phyloP scores from a whole-genome alignment of 192 early-diverging fungal species.

The Entrophospora sp. region DNA sequence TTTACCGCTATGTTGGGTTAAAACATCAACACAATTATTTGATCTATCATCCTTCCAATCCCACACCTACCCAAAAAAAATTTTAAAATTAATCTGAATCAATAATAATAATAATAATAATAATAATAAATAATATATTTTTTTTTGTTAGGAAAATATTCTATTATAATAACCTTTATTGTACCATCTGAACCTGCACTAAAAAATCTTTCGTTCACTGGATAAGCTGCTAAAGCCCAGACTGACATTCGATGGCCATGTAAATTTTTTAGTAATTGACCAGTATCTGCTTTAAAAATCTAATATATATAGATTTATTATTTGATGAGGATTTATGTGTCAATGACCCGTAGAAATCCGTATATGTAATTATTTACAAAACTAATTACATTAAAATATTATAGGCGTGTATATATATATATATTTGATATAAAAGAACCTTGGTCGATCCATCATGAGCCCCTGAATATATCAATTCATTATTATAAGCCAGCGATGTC shows the following conservation, averaged over 20 bases:
- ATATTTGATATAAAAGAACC: too few species aligned
- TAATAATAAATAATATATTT: too few species aligned
- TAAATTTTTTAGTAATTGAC: constrained; percentile 30
- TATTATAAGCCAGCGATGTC: constrained; percentile 40
- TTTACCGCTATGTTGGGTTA: constrained; percentile 41
- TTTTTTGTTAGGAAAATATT: neutral
- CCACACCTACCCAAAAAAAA: too few species aligned
- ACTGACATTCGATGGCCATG: constrained; percentile 45
- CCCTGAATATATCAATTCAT: constrained; percentile 44
- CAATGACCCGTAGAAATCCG: too few species aligned
- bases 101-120: too few species aligned
- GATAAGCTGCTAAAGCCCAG: constrained; percentile 46
- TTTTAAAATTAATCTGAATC: too few species aligned
- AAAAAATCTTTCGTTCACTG: constrained; percentile 32
- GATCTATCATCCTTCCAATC: constrained; percentile 25
- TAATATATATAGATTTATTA: constrained; percentile 1
- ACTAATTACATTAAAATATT: too few species aligned
- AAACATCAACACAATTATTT: constrained; percentile 24
- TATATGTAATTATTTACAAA: too few species aligned
- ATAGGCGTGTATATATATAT: too few species aligned
- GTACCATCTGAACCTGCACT: constrained; percentile 47
- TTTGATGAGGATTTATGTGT: too few species aligned
- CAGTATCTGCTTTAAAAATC: constrained; percentile 44
- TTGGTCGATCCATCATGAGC: constrained; percentile 50
- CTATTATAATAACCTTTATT: constrained; percentile 39